phyloP scores from a whole-genome alignment of 768 basidiomycete genomes.

The Trametes elegans region DNA sequence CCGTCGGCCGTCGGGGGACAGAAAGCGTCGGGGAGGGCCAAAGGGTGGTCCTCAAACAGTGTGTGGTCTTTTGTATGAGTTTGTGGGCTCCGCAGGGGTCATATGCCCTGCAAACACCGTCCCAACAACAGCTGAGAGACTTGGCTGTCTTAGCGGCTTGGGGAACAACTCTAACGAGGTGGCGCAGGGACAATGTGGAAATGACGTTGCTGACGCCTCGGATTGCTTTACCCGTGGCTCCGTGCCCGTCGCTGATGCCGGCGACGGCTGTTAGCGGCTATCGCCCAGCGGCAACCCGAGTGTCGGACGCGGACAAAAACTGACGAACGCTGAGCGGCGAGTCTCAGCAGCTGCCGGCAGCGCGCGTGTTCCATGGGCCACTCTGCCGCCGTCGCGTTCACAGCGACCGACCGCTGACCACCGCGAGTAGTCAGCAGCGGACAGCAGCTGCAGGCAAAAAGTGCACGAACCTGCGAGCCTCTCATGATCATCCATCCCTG shows the following conservation, averaged over 20 bases:
- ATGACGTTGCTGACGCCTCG: neutral
- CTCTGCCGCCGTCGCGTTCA: too few species aligned
- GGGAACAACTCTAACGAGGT: neutral
- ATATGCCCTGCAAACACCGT: neutral
- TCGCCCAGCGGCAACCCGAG: too few species aligned
- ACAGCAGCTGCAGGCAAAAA: too few species aligned
- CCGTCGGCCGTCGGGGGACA: neutral
- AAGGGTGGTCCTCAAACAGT: neutral
- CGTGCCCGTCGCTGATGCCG: neutral
- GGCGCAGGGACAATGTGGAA: slow-evolving; percentile 1
- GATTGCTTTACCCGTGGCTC: neutral
- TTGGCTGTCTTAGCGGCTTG: neutral
- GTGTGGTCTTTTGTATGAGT: neutral
- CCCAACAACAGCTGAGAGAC: neutral
- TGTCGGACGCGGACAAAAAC: neutral
- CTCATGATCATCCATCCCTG: too few species aligned
- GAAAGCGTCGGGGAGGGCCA: neutral
- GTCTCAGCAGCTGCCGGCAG: too few species aligned
- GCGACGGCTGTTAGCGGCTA: too few species aligned
- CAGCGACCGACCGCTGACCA: too few species aligned
- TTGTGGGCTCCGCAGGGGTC: neutral
- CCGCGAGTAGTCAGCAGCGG: too few species aligned
- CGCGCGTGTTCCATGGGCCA: too few species aligned
- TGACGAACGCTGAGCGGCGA: neutral
- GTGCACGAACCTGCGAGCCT: too few species aligned